Base-by-base conservation (phyloP, 805 yeast species). In the Starmerella floricola region DNA sequence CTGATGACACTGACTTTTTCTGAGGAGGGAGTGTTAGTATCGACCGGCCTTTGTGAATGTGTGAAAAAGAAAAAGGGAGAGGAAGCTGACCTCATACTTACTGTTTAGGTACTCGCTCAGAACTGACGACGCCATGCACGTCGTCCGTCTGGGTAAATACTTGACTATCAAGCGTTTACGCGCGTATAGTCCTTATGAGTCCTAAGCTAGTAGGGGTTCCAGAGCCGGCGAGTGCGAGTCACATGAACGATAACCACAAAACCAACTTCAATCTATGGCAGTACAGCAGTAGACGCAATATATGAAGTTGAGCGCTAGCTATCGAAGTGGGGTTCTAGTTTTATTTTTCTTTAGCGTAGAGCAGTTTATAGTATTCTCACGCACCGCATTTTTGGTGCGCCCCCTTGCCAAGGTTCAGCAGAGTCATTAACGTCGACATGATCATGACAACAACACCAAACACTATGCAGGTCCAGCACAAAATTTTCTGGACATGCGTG, bases 391-490 rank as follows among this genome's bases (percentile, higher is more conserved):
- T 38, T 32, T 41, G 50, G n/a, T 41, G 43, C 10, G 60, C 63
- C 8, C 60, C 65, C 8, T 60, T 56, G 12, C 69, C 27, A 20
- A 76, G 64, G 30, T 68, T 64, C 13, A 67, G 46, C 3, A 84
- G 66, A 1, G 93, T 82, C 66, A 80, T 87, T 16, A 71, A 62
- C 0, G 94, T 78, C n/a, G 94, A 81, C 12, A 85, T 64, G 24
- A 83, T 48, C 91, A 88, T 80, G 13, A 88, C 80, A 2, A 71
- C 48, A 29, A 77, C 60, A 0, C 97, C 97, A 61, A 88, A 85
- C 0, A 61, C 57, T 8, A 78, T 71, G 54, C 91, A 79, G 0
- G 63, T 62, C 45, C 72, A 69, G 48, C 76, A 71, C 0, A 86
- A 79, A 0, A 76, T 31, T 38, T 72, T 76, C 43, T 73, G 47